Conservation (phyloP, 2,329 filamentous ascomycete species). For the Pyricularia grisea region DNA sequence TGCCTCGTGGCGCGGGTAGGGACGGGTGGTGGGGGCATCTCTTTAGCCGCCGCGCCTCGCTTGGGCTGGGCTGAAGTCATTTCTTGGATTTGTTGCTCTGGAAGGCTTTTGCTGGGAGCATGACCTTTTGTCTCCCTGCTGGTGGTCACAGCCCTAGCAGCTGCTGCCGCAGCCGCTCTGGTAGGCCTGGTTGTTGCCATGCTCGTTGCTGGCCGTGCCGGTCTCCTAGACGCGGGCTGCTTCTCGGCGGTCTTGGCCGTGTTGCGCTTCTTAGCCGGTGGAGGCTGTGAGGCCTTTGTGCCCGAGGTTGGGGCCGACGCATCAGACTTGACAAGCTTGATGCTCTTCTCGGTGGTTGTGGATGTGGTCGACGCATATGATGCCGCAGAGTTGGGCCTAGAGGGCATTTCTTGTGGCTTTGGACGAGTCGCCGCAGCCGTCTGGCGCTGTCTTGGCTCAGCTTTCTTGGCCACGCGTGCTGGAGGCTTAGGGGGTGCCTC, state of each 20-base stretch:
- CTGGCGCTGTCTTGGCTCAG: not conserved
- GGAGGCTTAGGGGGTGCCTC: not conserved
- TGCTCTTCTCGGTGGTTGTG: conserved; percentile 1
- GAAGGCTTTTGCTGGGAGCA: not conserved
- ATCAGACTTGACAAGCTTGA: conserved; percentile 2
- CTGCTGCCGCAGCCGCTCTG: not conserved
- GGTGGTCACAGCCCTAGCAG: not conserved
- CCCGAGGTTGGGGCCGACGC: not conserved
- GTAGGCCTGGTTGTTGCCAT: not conserved
- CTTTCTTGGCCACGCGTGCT: not conserved
- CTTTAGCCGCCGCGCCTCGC: not conserved
- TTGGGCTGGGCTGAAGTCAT: not conserved
- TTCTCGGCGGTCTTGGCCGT: conserved; percentile 3
- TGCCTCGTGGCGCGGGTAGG: not conserved
- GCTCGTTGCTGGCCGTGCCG: not conserved
- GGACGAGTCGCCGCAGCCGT: not conserved
- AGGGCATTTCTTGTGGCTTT: not conserved
- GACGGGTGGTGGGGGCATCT: conserved; percentile 12
- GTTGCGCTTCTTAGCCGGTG: conserved; percentile 4
- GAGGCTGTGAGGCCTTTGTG: conserved; percentile 1
- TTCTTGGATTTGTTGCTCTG: not conserved
- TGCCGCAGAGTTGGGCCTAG: conserved; percentile 9
- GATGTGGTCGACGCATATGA: conserved; percentile 2
- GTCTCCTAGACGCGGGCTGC: conserved; percentile 1
- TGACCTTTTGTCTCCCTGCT: not conserved